These are phyloP conservation scores for Phaeotremella fagi DNA, from an alignment of 768 basidiomycete genomes.

Conservation along the genomic window DNA sequence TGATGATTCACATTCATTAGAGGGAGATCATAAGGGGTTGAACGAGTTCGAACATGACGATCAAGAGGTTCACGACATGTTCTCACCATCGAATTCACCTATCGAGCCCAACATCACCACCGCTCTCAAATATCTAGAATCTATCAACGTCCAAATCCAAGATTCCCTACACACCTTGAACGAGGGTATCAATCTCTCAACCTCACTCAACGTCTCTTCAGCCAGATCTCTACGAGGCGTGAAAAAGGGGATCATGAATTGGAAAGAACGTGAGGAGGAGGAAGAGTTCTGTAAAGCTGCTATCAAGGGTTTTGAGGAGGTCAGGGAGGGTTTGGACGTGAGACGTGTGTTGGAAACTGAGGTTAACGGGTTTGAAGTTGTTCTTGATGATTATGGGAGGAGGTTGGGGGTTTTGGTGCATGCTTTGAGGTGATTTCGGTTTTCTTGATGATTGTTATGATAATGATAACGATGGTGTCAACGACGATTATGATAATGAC, in stretches of 20 bases:
- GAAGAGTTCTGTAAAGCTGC: neutral
- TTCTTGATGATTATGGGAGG: neutral
- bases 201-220: neutral
- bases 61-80: too few species aligned
- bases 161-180: neutral
- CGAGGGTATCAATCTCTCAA: neutral
- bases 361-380: conserved; percentile 3
- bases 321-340: neutral
- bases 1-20: too few species aligned
- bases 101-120: neutral
- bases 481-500: too few species aligned
- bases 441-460: too few species aligned
- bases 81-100: too few species aligned
- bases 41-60: too few species aligned
- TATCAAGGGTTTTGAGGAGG: conserved; percentile 3
- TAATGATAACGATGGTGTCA: too few species aligned
- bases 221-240: conserved; percentile 7
- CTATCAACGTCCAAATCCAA: neutral
- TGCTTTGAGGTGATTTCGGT: neutral
- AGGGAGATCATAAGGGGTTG: too few species aligned
- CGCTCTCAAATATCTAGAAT: neutral
- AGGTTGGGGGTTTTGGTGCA: neutral
- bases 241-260: conserved; percentile 9
- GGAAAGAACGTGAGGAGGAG: conserved; percentile 7
- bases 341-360: neutral